Conservation (phyloP, 306 rosid species). For the Amphicarpaea edgeworthii region DNA sequence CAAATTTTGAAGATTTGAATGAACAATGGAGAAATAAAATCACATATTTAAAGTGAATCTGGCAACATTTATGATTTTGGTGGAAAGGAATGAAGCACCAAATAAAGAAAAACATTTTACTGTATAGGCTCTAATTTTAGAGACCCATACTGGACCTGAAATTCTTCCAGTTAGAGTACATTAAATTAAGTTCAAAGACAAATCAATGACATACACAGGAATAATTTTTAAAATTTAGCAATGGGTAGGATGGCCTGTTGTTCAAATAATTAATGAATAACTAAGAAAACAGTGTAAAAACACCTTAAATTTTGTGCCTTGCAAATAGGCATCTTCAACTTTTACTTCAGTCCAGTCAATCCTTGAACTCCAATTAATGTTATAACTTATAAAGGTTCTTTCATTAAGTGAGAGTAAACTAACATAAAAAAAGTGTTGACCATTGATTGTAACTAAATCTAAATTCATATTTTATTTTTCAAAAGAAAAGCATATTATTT, state of each 20-base stretch:
- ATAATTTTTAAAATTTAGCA: slow-evolving; percentile 27
- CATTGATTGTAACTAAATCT: neutral
- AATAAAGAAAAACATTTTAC: slow-evolving; percentile 2
- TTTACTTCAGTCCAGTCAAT: neutral
- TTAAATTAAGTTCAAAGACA: slow-evolving; percentile 28
- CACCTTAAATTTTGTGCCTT: neutral
- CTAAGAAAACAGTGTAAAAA: neutral
- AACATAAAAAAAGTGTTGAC: neutral
- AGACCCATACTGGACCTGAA: slow-evolving; percentile 11
- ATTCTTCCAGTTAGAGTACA: slow-evolving; percentile 10
- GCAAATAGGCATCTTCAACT: neutral
- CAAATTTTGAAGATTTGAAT: slow-evolving; percentile 40
- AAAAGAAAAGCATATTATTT: neutral
- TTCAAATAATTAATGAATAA: slow-evolving; percentile 37
- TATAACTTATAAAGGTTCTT: slow-evolving; percentile 10
- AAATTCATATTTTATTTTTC: slow-evolving; percentile 1
- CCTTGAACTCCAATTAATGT: neutral
- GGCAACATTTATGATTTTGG: neutral
- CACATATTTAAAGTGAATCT: slow-evolving; percentile 8
- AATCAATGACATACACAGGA: slow-evolving; percentile 12
- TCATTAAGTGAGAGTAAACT: neutral
- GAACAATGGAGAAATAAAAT: slow-evolving; percentile 40
- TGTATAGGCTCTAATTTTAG: slow-evolving; percentile 6
- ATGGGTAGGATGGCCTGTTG: slow-evolving; percentile 8
- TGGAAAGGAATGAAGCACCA: slow-evolving; percentile 16